Percentiles rank a stretch among this genome's conserved stretches.
These are phyloP conservation scores for Fragilaria radians DNA, from an alignment of 108 stramenopile species.

Conservation along the genomic window DNA sequence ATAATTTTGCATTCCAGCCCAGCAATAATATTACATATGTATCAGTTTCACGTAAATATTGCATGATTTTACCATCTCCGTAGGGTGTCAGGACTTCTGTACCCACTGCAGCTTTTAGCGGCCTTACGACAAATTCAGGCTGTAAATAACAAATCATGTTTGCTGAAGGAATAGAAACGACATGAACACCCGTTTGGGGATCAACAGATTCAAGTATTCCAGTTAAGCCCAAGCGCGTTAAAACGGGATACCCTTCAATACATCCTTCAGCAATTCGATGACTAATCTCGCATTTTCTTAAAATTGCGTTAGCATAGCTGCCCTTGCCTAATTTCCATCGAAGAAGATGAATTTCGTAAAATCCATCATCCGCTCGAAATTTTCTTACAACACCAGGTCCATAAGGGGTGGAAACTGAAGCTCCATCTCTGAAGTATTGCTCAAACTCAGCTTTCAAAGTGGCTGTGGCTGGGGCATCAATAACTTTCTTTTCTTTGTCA, in stretches of 20 bases:
- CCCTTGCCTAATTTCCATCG: conserved; percentile 49
- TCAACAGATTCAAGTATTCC: conserved; percentile 83
- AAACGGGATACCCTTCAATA: conserved; percentile 81
- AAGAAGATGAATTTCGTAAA: conserved; percentile 59
- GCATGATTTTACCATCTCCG: conserved; percentile 73
- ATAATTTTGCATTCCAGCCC: conserved; percentile 66
- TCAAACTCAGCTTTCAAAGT: too few species aligned
- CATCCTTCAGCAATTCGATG: conserved; percentile 76
- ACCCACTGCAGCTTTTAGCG: conserved; percentile 81
- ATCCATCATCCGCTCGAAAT: conserved; percentile 72
- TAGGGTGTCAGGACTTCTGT: conserved; percentile 79
- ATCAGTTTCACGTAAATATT: conserved; percentile 50
- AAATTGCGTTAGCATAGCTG: conserved; percentile 39
- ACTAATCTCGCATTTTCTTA: conserved; percentile 56
- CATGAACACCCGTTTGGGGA: conserved; percentile 84
- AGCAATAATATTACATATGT: conserved; percentile 63
- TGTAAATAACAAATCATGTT: conserved; percentile 76
- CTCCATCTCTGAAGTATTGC: conserved; percentile 74
- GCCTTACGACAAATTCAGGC: conserved; percentile 66
- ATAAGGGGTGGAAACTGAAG: conserved; percentile 74
- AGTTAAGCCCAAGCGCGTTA: conserved; percentile 61
- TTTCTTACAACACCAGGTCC: conserved; percentile 57
- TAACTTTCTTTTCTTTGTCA: conserved; percentile 11
- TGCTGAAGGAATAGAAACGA: conserved; percentile 66
- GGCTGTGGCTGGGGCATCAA: conserved; percentile 1